A percentile compares a stretch with the other conserved stretches of the same genome.
Evolutionary conservation across 495 filamentous ascomycete genomes (phyloP).

Genomic region (Lasiosphaeria ovina): DNA sequence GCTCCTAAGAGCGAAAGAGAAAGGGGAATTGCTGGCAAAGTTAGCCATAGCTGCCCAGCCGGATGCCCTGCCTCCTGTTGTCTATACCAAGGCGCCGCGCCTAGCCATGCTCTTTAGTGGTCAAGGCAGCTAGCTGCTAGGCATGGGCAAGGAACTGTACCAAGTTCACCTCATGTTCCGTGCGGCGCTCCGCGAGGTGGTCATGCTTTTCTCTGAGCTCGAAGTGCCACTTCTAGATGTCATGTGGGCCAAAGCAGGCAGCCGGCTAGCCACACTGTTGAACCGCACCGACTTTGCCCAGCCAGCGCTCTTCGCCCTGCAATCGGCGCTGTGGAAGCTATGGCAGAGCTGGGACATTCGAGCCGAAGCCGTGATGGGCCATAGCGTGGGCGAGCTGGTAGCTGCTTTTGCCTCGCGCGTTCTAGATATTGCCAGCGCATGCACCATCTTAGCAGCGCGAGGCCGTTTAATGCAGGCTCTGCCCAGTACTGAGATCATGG

Average conservation of each 20-base stretch:
- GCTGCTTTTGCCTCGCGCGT: constrained; percentile 30
- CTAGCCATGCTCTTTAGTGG: constrained; percentile 39
- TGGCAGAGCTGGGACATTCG: constrained; percentile 26
- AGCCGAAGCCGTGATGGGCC: constrained; percentile 23
- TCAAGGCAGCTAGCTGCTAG: constrained; percentile 35
- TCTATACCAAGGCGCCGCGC: constrained; percentile 5
- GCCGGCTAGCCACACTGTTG: constrained; percentile 15
- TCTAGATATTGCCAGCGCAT: constrained; percentile 26
- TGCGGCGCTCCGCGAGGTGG: constrained; percentile 1
- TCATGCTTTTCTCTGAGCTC: constrained; percentile 17
- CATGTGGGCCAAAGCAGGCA: constrained; percentile 28
- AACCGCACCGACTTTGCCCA: constrained; percentile 26
- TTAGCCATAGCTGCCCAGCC: not conserved
- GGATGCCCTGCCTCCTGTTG: not conserved
- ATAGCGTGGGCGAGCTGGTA: constrained; percentile 32
- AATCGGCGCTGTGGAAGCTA: constrained; percentile 23
- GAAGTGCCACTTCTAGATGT: constrained; percentile 27
- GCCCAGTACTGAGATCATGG: constrained; percentile 21
- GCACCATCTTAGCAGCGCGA: constrained; percentile 28
- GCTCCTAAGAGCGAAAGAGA: constrained; percentile 14
- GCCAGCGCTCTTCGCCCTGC: constrained; percentile 25
- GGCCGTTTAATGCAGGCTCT: constrained; percentile 31
- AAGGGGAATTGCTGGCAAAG: not conserved
- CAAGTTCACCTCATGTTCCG: constrained; percentile 20
- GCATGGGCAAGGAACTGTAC: constrained; percentile 34